Percentiles rank a stretch among this genome's conserved stretches.
These are phyloP conservation scores for Colletotrichum caudatum DNA, from an alignment of 2,329 filamentous ascomycete genomes.

Conservation along the genomic window DNA sequence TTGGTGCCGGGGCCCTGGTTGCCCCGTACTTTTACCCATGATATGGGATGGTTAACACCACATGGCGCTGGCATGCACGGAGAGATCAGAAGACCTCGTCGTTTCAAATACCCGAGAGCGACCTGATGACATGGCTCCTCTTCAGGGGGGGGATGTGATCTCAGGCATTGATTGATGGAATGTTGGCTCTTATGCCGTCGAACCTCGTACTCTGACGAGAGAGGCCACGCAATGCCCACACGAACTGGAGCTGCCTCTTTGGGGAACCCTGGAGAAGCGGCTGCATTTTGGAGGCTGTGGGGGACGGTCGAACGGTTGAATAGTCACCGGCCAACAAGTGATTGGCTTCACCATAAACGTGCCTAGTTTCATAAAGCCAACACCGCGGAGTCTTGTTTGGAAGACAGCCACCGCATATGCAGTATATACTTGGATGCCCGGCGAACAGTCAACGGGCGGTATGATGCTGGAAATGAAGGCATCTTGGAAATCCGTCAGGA, in stretches of 20 bases:
- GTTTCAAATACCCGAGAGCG: not conserved
- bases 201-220: not conserved
- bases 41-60: not conserved
- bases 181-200: not conserved
- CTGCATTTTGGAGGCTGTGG: not conserved
- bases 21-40: conserved; percentile 43
- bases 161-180: not conserved
- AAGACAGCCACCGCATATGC: not conserved
- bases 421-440: too few relatives aligned
- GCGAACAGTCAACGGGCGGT: not conserved
- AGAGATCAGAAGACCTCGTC: not conserved
- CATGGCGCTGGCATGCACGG: not conserved
- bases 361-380: not conserved
- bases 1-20: conserved; percentile 60
- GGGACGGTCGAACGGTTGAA: not conserved
- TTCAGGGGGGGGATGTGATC: too few relatives aligned
- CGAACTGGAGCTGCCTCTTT: not conserved
- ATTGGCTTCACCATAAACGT: not conserved
- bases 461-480: not conserved
- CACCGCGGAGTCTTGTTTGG: too few relatives aligned
- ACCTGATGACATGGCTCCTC: too few relatives aligned
- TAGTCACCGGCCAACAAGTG: not conserved
- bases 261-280: not conserved
- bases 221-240: not conserved
- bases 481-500: not conserved